Evolutionary conservation across 495 filamentous ascomycete species (phyloP).

Genomic region (Sordaria brevicollis): DNA sequence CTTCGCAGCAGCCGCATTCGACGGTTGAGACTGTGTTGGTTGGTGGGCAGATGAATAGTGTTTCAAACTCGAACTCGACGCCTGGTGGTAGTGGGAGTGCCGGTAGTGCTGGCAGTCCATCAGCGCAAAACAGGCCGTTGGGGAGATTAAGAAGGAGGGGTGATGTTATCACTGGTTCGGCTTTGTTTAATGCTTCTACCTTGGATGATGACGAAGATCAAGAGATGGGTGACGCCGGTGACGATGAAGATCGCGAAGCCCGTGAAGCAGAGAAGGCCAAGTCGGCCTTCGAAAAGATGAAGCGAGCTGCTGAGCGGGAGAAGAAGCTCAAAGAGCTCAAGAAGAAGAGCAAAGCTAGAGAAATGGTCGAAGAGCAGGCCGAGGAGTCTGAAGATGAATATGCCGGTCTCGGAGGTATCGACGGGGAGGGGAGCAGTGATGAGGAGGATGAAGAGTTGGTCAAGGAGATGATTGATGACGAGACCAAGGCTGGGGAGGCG

Average conservation of each 20-base stretch:
- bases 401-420: constrained; percentile 81
- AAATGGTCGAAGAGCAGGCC: constrained; percentile 85
- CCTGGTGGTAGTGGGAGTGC: constrained; percentile 21
- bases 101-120: constrained; percentile 20
- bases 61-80: constrained; percentile 18
- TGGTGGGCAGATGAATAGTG: constrained; percentile 5
- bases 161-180: constrained; percentile 15
- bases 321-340: constrained; percentile 42
- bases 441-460: constrained; percentile 49
- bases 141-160: constrained; percentile 46
- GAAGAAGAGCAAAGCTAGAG: constrained; percentile 77
- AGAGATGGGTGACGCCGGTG: constrained; percentile 36
- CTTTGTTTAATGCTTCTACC: constrained; percentile 18
- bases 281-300: constrained; percentile 64
- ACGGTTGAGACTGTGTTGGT: constrained; percentile 61
- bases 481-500: constrained; percentile 52
- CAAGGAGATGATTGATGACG: constrained; percentile 84
- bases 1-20: constrained; percentile 23
- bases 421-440: constrained; percentile 73
- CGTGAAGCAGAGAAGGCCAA: not conserved
- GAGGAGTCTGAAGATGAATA: constrained; percentile 99
- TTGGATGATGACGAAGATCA: constrained; percentile 39
- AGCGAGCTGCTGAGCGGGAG: constrained; percentile 50
- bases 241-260: too few relatives aligned
- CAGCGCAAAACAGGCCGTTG: not conserved